These are phyloP conservation scores for Fusarium poae DNA, from an alignment of 2,329 filamentous ascomycete genomes.

Conservation along the genomic window DNA sequence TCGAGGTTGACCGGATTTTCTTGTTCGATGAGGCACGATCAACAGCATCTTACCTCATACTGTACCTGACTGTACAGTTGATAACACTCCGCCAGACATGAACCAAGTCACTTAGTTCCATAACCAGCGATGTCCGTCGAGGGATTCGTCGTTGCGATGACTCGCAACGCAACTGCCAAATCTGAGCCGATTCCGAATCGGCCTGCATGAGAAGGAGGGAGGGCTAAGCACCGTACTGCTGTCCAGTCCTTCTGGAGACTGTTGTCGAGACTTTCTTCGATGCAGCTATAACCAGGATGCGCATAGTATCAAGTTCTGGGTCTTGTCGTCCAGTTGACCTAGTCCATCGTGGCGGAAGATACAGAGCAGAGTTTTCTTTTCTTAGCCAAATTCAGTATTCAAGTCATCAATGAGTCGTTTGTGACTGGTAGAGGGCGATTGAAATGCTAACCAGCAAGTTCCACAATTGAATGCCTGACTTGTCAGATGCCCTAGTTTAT, in stretches of 20 bases:
- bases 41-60: constrained; percentile 21
- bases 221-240: constrained; percentile 4
- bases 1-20: constrained; percentile 9
- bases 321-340: not conserved
- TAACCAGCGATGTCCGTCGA: constrained; percentile 6
- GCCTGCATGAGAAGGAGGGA: constrained; percentile 4
- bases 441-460: constrained; percentile 12
- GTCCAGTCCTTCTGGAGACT: constrained; percentile 1
- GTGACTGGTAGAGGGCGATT: constrained; percentile 23
- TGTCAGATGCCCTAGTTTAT: constrained; percentile 18
- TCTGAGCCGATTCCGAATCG: not conserved
- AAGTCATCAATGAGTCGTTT: constrained; percentile 1
- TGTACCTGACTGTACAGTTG: constrained; percentile 9
- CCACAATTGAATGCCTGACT: constrained; percentile 32
- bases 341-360: constrained; percentile 11
- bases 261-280: constrained; percentile 1
- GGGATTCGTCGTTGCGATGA: constrained; percentile 19
- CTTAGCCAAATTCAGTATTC: not conserved
- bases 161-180: constrained; percentile 9
- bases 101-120: constrained; percentile 16
- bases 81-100: constrained; percentile 3
- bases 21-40: constrained; percentile 17
- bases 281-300: constrained; percentile 8
- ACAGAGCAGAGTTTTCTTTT: constrained; percentile 22
- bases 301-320: constrained; percentile 4